Conservation (phyloP, 2,329 filamentous ascomycete genomes). For the Didymella glomerata region DNA sequence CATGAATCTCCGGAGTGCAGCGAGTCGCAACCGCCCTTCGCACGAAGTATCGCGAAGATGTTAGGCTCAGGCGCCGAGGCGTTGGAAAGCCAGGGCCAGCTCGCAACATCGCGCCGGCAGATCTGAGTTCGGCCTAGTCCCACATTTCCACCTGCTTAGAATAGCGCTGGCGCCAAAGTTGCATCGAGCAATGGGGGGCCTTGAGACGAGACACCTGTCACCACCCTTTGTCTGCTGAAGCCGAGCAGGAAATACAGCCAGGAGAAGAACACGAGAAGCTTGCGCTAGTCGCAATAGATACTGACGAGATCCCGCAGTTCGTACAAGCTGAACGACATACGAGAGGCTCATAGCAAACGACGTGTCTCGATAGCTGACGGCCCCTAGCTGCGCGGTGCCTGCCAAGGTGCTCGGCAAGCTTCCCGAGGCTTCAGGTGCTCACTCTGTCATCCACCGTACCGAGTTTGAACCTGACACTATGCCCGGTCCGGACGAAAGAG, state of each 20-base stretch:
- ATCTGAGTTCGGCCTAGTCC: constrained; percentile 24
- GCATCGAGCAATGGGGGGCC: constrained; percentile 17
- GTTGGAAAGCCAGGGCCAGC: constrained; percentile 5
- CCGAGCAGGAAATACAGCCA: not conserved
- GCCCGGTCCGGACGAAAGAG: constrained; percentile 7
- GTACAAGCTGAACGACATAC: not conserved
- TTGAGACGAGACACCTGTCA: constrained; percentile 15
- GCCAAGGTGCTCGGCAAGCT: constrained; percentile 21
- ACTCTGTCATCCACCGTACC: constrained; percentile 12
- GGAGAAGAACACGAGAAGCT: not conserved
- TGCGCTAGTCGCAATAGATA: not conserved
- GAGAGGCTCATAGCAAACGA: not conserved
- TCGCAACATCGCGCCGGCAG: constrained; percentile 8
- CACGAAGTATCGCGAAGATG: constrained; percentile 12
- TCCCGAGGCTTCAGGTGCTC: constrained; percentile 18
- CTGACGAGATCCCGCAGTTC: not conserved
- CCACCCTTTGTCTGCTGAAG: not conserved
- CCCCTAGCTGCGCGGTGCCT: constrained; percentile 19
- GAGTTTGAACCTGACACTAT: constrained; percentile 13
- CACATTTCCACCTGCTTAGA: constrained; percentile 14
- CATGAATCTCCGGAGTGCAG: constrained; percentile 7
- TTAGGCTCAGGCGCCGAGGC: constrained; percentile 5
- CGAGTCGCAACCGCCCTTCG: constrained; percentile 5
- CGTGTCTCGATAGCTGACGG: constrained; percentile 2
- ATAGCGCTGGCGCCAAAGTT: constrained; percentile 21